These are phyloP conservation scores for Petrea volubilis DNA, from an alignment of 257 asterid genomes.

Conservation along the genomic window DNA sequence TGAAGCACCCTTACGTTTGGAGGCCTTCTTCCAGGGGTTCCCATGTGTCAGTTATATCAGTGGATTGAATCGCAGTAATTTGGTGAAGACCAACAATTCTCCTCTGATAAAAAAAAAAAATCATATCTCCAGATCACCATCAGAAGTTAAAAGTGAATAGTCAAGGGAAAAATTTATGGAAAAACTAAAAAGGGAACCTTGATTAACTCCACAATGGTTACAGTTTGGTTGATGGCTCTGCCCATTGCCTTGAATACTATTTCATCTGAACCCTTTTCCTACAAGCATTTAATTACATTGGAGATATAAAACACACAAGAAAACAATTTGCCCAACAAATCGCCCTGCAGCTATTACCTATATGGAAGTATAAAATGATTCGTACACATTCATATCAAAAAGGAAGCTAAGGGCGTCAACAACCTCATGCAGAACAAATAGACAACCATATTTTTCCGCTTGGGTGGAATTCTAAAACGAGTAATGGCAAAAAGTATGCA, in stretches of 20 bases:
- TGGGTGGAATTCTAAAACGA: not conserved
- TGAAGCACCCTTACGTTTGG: conserved; percentile 64
- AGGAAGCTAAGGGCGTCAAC: not conserved
- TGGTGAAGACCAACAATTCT: conserved; percentile 98
- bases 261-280: conserved; percentile 68
- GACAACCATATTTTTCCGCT: not conserved
- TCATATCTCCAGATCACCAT: conserved; percentile 21
- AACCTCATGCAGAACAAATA: not conserved
- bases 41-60: conserved; percentile 93
- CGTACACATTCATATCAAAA: not conserved
- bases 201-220: conserved; percentile 67
- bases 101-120: conserved; percentile 50
- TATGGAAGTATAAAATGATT: not conserved
- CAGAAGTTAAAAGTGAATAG: not conserved
- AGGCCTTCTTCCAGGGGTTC: conserved; percentile 99
- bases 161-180: not conserved
- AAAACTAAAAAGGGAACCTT: conserved; percentile 40
- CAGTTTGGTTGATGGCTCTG: conserved; percentile 76
- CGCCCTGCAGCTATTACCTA: not conserved
- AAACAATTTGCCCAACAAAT: not conserved
- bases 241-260: conserved; percentile 81
- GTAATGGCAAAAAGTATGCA: not conserved
- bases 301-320: not conserved
- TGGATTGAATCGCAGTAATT: conserved; percentile 76
- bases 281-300: conserved; percentile 13